Percentiles rank a stretch among this genome's conserved stretches.
phyloP scores from a whole-genome alignment of 768 basidiomycete species.

The Tulasnella sp. region DNA sequence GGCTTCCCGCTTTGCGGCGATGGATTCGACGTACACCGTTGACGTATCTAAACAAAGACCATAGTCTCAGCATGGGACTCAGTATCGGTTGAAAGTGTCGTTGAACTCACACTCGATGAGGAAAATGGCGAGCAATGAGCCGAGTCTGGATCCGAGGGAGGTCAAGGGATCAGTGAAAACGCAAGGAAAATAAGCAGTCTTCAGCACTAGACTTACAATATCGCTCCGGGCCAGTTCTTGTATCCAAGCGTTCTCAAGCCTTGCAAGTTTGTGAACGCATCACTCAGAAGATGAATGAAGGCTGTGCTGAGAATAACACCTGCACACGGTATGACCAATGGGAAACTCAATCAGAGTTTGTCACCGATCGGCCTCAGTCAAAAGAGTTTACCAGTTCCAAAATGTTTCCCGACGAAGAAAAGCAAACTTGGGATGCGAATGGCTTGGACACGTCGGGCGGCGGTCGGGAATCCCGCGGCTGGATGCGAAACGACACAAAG shows the following conservation, averaged over 20 bases:
- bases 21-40: slow-evolving; percentile 59
- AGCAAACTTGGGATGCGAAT: slow-evolving; percentile 53
- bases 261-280: slow-evolving; percentile 53
- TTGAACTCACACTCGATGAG: slow-evolving; percentile 59
- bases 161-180: background rate
- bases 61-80: background rate
- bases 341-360: background rate
- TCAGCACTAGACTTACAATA: slow-evolving; percentile 45
- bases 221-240: slow-evolving; percentile 48
- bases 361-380: background rate
- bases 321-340: slow-evolving; percentile 15
- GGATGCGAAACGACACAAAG: background rate
- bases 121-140: slow-evolving; percentile 59
- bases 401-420: slow-evolving; percentile 82
- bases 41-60: slow-evolving; percentile 43
- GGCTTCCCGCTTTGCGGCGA: slow-evolving; percentile 29
- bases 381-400: slow-evolving; percentile 49
- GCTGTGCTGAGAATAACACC: slow-evolving; percentile 76
- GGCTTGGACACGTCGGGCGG: slow-evolving; percentile 43
- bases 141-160: slow-evolving; percentile 33
- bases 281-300: slow-evolving; percentile 70
- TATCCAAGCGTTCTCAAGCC: slow-evolving; percentile 34
- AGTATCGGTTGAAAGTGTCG: background rate
- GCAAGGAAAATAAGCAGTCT: background rate
- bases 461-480: slow-evolving; percentile 62